Evolutionary conservation across 345 rosid genomes (phyloP).

Genomic region (Dipteronia sinensis): DNA sequence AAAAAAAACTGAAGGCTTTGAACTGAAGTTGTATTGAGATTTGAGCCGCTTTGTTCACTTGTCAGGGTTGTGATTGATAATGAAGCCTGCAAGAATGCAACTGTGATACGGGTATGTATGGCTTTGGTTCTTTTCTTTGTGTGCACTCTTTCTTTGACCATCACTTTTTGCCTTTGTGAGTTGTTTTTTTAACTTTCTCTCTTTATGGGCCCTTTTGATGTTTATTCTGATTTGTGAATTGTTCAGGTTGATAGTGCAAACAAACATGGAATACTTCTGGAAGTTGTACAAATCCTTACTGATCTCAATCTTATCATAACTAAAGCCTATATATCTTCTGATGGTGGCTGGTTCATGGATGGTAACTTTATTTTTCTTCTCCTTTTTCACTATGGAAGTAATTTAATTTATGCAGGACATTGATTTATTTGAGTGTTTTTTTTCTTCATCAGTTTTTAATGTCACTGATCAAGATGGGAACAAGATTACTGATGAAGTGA

Average conservation of each 20-base stretch:
- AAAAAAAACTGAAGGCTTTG: no score
- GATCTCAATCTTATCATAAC: constrained; percentile 82
- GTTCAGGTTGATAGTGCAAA: constrained; percentile 93
- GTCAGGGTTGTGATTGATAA: constrained; percentile 95
- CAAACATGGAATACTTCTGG: constrained; percentile 89
- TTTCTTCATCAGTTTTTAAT: constrained; percentile 64
- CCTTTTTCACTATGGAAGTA: neutral
- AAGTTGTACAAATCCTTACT: constrained; percentile 91
- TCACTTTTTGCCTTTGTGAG: neutral
- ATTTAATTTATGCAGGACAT: neutral
- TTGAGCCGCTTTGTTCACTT: constrained; percentile 16
- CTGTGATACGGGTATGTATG: constrained; percentile 83
- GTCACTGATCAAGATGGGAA: constrained; percentile 88
- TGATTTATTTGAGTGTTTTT: constrained; percentile 18
- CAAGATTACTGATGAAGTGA: constrained; percentile 73
- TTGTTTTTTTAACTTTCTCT: neutral
- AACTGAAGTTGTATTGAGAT: neutral
- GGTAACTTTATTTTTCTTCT: constrained; percentile 43
- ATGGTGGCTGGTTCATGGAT: constrained; percentile 99
- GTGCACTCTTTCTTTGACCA: constrained; percentile 13
- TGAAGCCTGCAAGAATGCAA: constrained; percentile 83
- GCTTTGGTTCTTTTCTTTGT: constrained; percentile 5
- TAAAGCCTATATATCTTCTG: constrained; percentile 94
- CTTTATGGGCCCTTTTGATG: constrained; percentile 14
- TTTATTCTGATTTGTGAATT: constrained; percentile 21